phyloP scores from a whole-genome alignment of 202 grass and related monocot species.

The Cymbopogon flexuosus region DNA sequence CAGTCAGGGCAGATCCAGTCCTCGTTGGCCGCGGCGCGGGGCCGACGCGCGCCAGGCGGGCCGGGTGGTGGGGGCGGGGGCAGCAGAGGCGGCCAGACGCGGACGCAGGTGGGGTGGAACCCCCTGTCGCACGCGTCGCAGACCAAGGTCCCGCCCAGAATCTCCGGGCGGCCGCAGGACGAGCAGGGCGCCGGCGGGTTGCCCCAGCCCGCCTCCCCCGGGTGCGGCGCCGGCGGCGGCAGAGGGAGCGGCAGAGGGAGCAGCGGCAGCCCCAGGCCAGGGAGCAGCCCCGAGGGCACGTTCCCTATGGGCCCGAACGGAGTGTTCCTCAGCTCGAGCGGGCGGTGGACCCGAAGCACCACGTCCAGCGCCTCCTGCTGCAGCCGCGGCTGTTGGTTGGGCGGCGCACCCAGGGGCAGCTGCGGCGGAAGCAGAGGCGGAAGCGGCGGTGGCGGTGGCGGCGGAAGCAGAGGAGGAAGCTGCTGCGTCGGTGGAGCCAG shows the following conservation, averaged over 20 bases:
- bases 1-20: conserved; percentile 88
- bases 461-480: neutral
- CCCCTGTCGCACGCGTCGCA: conserved; percentile 88
- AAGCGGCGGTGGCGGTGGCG: neutral
- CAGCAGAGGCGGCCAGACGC: conserved; percentile 41
- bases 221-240: conserved; percentile 41
- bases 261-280: conserved; percentile 12
- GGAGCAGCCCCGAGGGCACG: neutral
- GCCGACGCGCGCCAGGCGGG: conserved; percentile 39
- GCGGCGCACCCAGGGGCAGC: neutral
- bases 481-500: neutral
- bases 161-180: conserved; percentile 51
- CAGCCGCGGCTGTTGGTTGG: conserved; percentile 3
- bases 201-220: conserved; percentile 60
- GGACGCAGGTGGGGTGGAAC: conserved; percentile 67
- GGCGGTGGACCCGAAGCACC: conserved; percentile 35
- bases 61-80: conserved; percentile 26
- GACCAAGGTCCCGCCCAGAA: conserved; percentile 44
- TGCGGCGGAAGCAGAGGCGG: neutral
- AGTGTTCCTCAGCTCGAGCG: neutral
- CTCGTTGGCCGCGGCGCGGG: conserved; percentile 37
- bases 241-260: conserved; percentile 16
- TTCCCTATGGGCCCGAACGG: conserved; percentile 5
- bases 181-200: conserved; percentile 38
- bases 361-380: conserved; percentile 47